Conservation (phyloP, 176 grass and related monocot genomes). For the Aegilops tauschii region DNA sequence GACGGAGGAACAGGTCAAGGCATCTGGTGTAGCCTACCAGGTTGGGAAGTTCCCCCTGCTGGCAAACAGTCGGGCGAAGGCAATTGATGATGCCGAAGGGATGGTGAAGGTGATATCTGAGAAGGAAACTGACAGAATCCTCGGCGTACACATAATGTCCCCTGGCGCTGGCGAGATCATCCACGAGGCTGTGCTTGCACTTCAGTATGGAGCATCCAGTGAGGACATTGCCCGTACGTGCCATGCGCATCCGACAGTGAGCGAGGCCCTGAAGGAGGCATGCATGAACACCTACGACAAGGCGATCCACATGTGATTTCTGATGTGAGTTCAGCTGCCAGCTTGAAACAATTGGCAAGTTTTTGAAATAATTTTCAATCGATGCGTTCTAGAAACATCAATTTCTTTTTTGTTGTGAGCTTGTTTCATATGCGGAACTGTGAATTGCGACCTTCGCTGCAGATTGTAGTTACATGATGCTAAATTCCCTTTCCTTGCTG, state of each 20-base stretch:
- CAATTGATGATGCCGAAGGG: constrained; percentile 80
- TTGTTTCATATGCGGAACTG: constrained; percentile 2
- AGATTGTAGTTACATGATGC: constrained; percentile 25
- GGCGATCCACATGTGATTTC: constrained; percentile 63
- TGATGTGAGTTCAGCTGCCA: not conserved
- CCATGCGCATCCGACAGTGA: constrained; percentile 85
- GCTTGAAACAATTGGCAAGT: not conserved
- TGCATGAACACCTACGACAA: constrained; percentile 73
- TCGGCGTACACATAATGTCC: constrained; percentile 86
- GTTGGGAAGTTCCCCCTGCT: constrained; percentile 86
- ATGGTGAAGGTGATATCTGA: constrained; percentile 82
- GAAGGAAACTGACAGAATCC: constrained; percentile 79
- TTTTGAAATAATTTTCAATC: constrained; percentile 43
- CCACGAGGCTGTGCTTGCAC: constrained; percentile 73
- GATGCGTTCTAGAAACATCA: constrained; percentile 28
- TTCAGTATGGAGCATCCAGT: constrained; percentile 80
- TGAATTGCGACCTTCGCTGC: constrained; percentile 13
- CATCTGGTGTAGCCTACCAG: constrained; percentile 54
- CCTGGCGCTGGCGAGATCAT: constrained; percentile 79
- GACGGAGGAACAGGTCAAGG: constrained; percentile 88
- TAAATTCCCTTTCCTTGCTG: not conserved
- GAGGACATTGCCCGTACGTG: constrained; percentile 87
- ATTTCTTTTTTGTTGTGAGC: not conserved
- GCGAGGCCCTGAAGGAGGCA: constrained; percentile 85
- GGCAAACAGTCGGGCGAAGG: constrained; percentile 81